phyloP scores from a whole-genome alignment of 192 early-diverging fungal genomes.

The Funneliformis geosporum region DNA sequence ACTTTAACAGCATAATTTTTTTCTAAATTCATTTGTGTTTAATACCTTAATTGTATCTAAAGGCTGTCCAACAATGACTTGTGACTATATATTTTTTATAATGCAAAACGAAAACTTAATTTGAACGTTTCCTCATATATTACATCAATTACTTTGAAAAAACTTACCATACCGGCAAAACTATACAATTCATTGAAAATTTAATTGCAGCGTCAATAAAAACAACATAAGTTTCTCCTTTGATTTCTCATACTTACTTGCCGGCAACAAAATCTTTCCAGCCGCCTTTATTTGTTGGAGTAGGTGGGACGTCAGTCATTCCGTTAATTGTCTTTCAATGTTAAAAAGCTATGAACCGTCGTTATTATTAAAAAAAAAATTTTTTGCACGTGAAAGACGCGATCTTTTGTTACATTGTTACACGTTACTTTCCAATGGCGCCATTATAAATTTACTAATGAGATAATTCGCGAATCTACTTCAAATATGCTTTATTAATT shows the following conservation, averaged over 20 bases:
- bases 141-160: not conserved
- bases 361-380: too few species aligned
- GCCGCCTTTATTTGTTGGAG: not conserved
- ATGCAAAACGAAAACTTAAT: not conserved
- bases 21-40: constrained; percentile 14
- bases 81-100: constrained; percentile 32
- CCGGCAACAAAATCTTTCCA: constrained; percentile 33
- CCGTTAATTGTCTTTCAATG: constrained; percentile 31
- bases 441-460: too few species aligned
- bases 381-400: too few species aligned
- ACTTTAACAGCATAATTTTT: constrained; percentile 27
- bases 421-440: too few species aligned
- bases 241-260: not conserved
- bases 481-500: too few species aligned
- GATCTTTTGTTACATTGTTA: too few species aligned
- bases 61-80: constrained; percentile 70
- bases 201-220: not conserved
- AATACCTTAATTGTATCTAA: constrained; percentile 81
- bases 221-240: not conserved
- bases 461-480: too few species aligned
- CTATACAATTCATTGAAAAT: not conserved
- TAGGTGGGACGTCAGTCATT: constrained; percentile 22
- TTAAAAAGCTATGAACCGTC: not conserved
- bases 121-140: not conserved
- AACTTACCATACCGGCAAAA: constrained; percentile 30